These are phyloP conservation scores for Ormosia emarginata DNA, from an alignment of 306 rosid species.

Conservation along the genomic window DNA sequence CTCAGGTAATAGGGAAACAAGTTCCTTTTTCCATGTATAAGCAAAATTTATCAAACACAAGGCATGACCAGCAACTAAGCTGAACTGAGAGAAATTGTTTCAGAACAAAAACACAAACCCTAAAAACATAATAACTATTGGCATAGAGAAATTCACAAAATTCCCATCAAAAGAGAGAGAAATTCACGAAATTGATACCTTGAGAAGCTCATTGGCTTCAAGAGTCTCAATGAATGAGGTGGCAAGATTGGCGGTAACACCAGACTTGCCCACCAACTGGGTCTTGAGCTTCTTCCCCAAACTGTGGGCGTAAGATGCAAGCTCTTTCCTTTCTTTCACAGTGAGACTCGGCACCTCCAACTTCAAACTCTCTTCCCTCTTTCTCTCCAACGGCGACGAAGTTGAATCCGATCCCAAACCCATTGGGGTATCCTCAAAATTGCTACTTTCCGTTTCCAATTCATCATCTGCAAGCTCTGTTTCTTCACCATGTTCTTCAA, in stretches of 20 bases:
- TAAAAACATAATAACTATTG: background rate
- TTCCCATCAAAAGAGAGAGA: too few relatives aligned
- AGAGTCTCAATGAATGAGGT: conserved; percentile 77
- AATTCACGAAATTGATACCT: conserved; percentile 57
- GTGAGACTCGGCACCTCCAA: conserved; percentile 52
- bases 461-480: conserved; percentile 11
- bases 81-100: background rate
- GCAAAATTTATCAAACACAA: background rate
- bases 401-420: conserved; percentile 18
- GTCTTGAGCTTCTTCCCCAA: conserved; percentile 86
- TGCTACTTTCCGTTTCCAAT: conserved; percentile 18
- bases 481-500: conserved; percentile 22
- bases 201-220: conserved; percentile 90
- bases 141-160: background rate
- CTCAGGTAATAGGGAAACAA: background rate
- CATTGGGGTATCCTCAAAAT: conserved; percentile 19
- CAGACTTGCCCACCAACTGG: conserved; percentile 90
- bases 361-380: conserved; percentile 41
- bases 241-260: conserved; percentile 69
- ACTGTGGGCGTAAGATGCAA: conserved; percentile 78
- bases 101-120: background rate
- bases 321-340: conserved; percentile 85
- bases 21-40: background rate
- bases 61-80: background rate
- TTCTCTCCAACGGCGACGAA: conserved; percentile 37